phyloP scores from a whole-genome alignment of 768 basidiomycete species.

The Pleurotus giganteus region DNA sequence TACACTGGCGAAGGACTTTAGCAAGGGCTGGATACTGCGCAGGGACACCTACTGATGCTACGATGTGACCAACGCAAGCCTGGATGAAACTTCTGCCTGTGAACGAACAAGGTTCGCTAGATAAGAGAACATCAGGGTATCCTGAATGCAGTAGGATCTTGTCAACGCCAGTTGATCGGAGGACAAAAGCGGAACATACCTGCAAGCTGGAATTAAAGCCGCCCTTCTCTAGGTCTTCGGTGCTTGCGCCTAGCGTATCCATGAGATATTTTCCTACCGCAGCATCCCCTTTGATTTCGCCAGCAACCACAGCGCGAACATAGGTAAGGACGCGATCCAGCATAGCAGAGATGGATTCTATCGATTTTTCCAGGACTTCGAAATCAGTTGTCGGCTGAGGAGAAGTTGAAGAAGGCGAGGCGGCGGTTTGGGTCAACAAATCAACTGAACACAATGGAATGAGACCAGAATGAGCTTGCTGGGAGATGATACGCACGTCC shows the following conservation, averaged over 20 bases:
- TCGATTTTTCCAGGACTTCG: slow-evolving; percentile 71
- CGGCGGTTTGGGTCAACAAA: slow-evolving; percentile 55
- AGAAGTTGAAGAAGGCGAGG: slow-evolving; percentile 43
- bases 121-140: slow-evolving; percentile 93
- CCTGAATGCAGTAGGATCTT: slow-evolving; percentile 41
- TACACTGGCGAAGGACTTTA: neutral
- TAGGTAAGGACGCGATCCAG: slow-evolving; percentile 85
- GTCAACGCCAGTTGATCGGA: slow-evolving; percentile 11
- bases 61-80: slow-evolving; percentile 72
- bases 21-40: neutral
- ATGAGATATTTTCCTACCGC: slow-evolving; percentile 90
- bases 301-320: slow-evolving; percentile 75
- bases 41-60: slow-evolving; percentile 5
- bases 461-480: slow-evolving; percentile 1
- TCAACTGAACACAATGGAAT: slow-evolving; percentile 55
- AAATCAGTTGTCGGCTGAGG: slow-evolving; percentile 66
- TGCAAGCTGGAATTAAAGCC: slow-evolving; percentile 77
- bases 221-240: slow-evolving; percentile 67
- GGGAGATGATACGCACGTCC: slow-evolving; percentile 58
- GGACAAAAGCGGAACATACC: slow-evolving; percentile 38
- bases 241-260: slow-evolving; percentile 77
- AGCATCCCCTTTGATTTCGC: slow-evolving; percentile 76
- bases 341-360: slow-evolving; percentile 69
- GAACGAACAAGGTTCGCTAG: slow-evolving; percentile 90
- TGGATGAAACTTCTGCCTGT: slow-evolving; percentile 88